Evolutionary conservation across 495 filamentous ascomycete species (phyloP).

Genomic region (Beverwykella pulmonaria): DNA sequence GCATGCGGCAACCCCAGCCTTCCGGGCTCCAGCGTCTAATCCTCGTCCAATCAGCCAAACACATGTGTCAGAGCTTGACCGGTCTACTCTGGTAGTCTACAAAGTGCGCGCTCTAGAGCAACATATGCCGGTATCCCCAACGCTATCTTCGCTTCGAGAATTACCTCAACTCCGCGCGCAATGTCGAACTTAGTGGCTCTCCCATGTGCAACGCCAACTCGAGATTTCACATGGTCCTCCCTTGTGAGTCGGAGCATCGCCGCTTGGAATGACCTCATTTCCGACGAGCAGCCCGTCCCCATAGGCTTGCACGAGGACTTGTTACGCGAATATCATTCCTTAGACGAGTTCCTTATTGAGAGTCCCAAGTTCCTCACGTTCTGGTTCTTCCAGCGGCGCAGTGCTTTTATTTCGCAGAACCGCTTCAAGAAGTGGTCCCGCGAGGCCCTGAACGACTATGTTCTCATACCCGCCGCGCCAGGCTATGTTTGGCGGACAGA

Average conservation of each 20-base stretch:
- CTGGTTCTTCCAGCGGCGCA: conserved; percentile 32
- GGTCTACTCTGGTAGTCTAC: conserved; percentile 21
- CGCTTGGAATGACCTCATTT: conserved; percentile 18
- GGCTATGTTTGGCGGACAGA: conserved; percentile 19
- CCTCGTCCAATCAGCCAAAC: conserved; percentile 11
- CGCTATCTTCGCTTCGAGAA: conserved; percentile 7
- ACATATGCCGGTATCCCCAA: background rate
- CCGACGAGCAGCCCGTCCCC: conserved; percentile 3
- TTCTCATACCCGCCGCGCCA: conserved; percentile 19
- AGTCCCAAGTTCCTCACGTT: conserved; percentile 5
- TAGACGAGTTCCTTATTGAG: conserved; percentile 24
- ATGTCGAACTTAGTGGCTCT: conserved; percentile 20
- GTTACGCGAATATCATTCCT: conserved; percentile 20
- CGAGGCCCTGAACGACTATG: conserved; percentile 22
- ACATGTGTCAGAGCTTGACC: conserved; percentile 16
- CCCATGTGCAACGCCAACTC: conserved; percentile 15
- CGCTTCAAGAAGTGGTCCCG: conserved; percentile 25
- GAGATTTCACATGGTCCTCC: conserved; percentile 19
- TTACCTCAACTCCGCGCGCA: conserved; percentile 9
- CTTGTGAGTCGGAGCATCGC: conserved; percentile 26
- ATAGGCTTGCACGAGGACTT: conserved; percentile 3
- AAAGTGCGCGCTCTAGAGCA: background rate
- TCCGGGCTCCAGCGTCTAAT: background rate
- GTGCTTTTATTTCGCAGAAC: conserved; percentile 31
- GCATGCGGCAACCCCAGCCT: background rate